These are phyloP conservation scores for Hemerocallis citrina DNA, from an alignment of 106 monocot genomes.

Conservation along the genomic window DNA sequence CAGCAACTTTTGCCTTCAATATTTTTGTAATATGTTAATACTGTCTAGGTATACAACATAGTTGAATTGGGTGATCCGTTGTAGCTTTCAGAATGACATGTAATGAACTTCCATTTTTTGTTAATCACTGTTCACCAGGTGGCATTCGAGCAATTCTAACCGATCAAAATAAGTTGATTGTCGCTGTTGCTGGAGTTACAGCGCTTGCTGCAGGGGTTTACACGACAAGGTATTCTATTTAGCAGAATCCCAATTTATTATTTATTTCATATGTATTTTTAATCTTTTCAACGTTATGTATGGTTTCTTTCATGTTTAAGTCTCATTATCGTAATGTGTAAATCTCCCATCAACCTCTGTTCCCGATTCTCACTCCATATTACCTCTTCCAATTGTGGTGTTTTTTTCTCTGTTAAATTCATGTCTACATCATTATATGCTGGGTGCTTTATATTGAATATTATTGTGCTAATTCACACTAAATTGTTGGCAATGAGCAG, in stretches of 20 bases:
- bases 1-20: background rate
- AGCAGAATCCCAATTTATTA: background rate
- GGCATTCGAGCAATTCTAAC: slow-evolving; percentile 77
- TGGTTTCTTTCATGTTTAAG: background rate
- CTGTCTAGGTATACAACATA: background rate
- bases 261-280: background rate
- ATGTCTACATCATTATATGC: too few species aligned
- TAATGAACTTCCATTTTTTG: background rate
- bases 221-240: slow-evolving; percentile 65
- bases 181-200: slow-evolving; percentile 84
- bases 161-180: slow-evolving; percentile 89
- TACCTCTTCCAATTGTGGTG: too few species aligned
- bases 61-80: background rate
- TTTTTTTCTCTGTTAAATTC: too few species aligned
- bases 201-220: slow-evolving; percentile 94
- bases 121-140: slow-evolving; percentile 32
- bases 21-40: background rate
- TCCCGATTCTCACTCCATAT: too few species aligned
- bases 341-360: too few species aligned
- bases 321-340: background rate
- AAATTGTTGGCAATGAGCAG: too few species aligned
- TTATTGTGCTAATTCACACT: too few species aligned
- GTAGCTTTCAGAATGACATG: background rate
- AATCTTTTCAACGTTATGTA: too few species aligned
- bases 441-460: too few species aligned